These are phyloP conservation scores for Colletotrichum brevisporum DNA, from an alignment of 2,329 filamentous ascomycete genomes.

Conservation along the genomic window DNA sequence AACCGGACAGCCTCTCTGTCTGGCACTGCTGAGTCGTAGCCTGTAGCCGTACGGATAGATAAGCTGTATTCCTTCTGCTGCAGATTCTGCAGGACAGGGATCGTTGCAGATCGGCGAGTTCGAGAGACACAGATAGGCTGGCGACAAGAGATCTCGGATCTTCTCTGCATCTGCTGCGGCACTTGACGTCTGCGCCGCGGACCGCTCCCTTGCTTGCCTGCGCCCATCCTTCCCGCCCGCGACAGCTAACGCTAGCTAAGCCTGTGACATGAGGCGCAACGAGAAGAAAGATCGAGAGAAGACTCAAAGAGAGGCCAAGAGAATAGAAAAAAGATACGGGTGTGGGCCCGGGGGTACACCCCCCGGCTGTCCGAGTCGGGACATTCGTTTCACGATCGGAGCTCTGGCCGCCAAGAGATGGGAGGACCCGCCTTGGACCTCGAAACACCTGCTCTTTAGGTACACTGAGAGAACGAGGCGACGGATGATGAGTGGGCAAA, in stretches of 20 bases:
- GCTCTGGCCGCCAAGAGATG: constrained; percentile 40
- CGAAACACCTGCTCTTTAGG: constrained; percentile 26
- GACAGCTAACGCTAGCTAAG: background rate
- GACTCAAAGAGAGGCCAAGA: background rate
- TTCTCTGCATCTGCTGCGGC: background rate
- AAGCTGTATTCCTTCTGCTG: no score
- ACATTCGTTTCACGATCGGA: constrained; percentile 39
- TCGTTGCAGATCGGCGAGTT: no score
- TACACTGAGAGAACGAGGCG: constrained; percentile 19
- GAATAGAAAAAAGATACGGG: background rate
- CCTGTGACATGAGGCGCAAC: background rate
- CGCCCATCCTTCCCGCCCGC: constrained; percentile 11
- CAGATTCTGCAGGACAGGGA: no score
- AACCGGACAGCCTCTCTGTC: constrained; percentile 7
- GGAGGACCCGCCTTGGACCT: constrained; percentile 37
- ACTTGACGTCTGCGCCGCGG: constrained; percentile 15
- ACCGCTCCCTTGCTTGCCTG: constrained; percentile 12
- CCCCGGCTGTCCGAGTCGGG: constrained; percentile 34
- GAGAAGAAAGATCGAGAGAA: constrained; percentile 3
- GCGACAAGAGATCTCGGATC: constrained; percentile 8
- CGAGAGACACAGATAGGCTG: no score
- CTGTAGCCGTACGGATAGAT: no score
- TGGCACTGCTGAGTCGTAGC: background rate
- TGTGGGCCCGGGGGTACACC: constrained; percentile 6
- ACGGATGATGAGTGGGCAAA: constrained; percentile 22